Base-by-base conservation (phyloP, 495 filamentous ascomycete genomes). In the Cercophora samala region DNA sequence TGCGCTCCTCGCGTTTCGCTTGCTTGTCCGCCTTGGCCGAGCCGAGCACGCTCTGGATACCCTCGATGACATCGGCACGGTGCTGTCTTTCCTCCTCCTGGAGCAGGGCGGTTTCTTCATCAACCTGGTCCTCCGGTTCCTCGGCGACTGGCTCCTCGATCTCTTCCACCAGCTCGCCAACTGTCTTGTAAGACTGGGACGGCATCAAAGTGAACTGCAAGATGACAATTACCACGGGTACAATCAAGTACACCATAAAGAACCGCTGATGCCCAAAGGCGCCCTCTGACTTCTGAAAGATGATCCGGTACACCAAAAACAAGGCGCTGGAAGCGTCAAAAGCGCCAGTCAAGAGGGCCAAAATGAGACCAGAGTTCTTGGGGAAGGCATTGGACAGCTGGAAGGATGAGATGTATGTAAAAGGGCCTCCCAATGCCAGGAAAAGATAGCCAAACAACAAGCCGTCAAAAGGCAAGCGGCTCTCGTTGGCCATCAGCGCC, bases 311-410 rank as follows among this genome's bases (percentile, higher is more conserved):
- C n/a, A 92, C 68, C 17, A 97, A 83, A 74, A 97, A 97, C 3
- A 96, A 69, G n/a, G 92, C 92, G 71, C 89, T 93, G 6, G 90
- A 93, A 1, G 92, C 89, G 76, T 97, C 93, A 71, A 97, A 97
- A 52, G 92, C 93, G 5, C 93, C 93, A 0, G 93, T 97, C 21
- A 97, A 80, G 37, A 93, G 83, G 0, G 93, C 92, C 3, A 97
- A 80, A 62, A 97, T 93, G 18, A 96, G 77, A 3, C 93, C 93
- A 1, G 92, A 96, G 68, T 90, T 86, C n/a, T 82, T 81, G 1
- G 93, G 93, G 72, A 97, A 97, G 15, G 93, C 88, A 70, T 97
- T 97, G 55, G 90, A 93, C n/a, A 97, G 84, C 69, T 97, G 93
- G 79, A 97, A 97, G 2, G 89, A 92, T 17, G 90, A 87, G 66